Percentiles rank a stretch among this genome's conserved stretches.
phyloP scores from a whole-genome alignment of 441 rosid genomes.

The Metrosideros polymorpha region DNA sequence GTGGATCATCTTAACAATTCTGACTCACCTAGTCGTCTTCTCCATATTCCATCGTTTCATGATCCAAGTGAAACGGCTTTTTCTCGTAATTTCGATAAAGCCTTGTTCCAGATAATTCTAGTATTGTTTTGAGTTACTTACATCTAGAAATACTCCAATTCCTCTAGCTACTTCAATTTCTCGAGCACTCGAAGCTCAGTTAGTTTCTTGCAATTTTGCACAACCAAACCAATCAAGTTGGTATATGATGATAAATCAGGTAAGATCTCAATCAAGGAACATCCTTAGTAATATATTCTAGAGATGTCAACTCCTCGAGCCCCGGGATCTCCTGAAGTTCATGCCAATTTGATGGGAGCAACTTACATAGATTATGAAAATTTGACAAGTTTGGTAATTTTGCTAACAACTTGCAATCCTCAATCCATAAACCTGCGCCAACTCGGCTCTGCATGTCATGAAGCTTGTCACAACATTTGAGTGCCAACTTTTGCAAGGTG shows the following conservation, averaged over 20 bases:
- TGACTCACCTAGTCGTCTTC: background rate
- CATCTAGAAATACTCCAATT: background rate
- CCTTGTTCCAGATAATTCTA: background rate
- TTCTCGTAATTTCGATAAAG: no score
- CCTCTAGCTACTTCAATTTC: background rate
- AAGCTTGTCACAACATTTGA: background rate
- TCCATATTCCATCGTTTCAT: no score
- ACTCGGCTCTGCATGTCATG: background rate
- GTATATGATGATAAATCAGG: rapidly evolving
- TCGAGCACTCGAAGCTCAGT: background rate
- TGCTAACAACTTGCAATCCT: background rate
- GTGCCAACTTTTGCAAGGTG: no score
- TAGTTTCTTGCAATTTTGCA: background rate
- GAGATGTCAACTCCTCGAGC: background rate
- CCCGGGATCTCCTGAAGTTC: background rate
- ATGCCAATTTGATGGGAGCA: background rate
- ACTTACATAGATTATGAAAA: rapidly evolving
- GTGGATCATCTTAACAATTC: background rate
- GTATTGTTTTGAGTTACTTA: background rate
- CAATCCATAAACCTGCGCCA: background rate
- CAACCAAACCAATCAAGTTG: rapidly evolving
- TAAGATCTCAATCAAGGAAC: background rate
- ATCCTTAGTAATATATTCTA: rapidly evolving
- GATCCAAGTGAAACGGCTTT: background rate
- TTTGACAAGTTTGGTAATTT: rapidly evolving